Percentiles rank a stretch among this genome's conserved stretches.
Evolutionary conservation across 805 yeast genomes (phyloP).

Genomic region (Brettanomyces bruxellensis): DNA sequence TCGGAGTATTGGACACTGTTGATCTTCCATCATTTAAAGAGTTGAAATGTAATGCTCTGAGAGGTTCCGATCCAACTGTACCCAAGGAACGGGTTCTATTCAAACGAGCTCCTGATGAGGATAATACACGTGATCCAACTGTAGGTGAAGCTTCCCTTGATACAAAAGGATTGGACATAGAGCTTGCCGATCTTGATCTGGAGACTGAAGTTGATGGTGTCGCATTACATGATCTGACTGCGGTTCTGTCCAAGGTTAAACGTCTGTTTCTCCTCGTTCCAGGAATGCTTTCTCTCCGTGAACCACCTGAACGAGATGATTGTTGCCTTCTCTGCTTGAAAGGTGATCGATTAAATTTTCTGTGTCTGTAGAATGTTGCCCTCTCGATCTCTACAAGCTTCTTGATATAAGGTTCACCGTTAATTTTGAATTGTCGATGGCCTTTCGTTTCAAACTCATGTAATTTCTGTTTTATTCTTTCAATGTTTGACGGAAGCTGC

Average conservation of each 20-base stretch:
- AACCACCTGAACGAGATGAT: too few species aligned
- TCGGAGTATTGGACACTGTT: constrained; percentile 18
- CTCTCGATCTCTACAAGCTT: constrained; percentile 15
- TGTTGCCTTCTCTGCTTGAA: too few species aligned
- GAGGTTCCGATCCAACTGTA: constrained; percentile 2
- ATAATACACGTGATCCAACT: too few species aligned
- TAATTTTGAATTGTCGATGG: constrained; percentile 30
- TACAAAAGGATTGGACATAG: constrained; percentile 19
- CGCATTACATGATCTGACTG: constrained; percentile 1
- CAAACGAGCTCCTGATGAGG: constrained; percentile 3
- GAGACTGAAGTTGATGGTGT: background rate
- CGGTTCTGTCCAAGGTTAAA: constrained; percentile 1
- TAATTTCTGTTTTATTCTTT: constrained; percentile 39
- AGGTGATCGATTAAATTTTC: too few species aligned
- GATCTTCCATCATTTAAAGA: constrained; percentile 5
- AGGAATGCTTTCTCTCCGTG: too few species aligned
- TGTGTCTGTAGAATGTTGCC: background rate
- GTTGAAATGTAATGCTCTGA: constrained; percentile 1
- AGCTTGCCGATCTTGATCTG: constrained; percentile 4
- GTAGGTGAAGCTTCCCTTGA: constrained; percentile 8
- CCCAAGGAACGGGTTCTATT: background rate
- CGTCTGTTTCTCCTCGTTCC: too few species aligned
- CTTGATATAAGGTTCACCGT: constrained; percentile 38
- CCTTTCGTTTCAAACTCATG: constrained; percentile 36
- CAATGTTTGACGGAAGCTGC: constrained; percentile 56